Base-by-base conservation (phyloP, 1,284 basidiomycete species). In the Fomitopsis schrenkii region DNA sequence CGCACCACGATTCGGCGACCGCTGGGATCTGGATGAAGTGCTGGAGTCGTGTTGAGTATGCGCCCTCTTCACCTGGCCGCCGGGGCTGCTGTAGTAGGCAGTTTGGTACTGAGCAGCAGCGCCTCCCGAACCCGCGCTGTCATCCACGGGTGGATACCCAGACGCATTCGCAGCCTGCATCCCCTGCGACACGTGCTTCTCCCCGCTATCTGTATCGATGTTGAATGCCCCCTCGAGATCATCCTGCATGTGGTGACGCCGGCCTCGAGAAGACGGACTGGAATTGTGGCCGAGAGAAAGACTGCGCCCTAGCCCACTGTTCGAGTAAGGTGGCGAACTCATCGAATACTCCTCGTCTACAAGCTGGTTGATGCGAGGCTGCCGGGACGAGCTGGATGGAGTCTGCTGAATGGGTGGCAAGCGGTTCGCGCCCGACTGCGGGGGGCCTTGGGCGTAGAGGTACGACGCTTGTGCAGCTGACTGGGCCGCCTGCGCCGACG, bases 201-300 rank as follows among this genome's bases (percentile, higher is more conserved):
- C 71, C 64, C 66, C 74, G 68, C 71, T 71, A 67, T 79, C 75
- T 53, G 74, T 73, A 69, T 86, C 83, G 55, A 80, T 75, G 74
- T 77, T 77, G 70, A 85, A 87, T 61, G 86, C 85, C 60, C 84
- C 83, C 69, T 91, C 90, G 52, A 91, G 75, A 77, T 91, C 89
- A 67, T 90, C 88, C 80, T 80, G 71, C 77, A 77, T 72, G 70
- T 73, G 74, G 68, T 77, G 74, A 70, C 74, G 71, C 64, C 77
- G 70, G 75, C 76, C 66, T 72, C 79, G 66, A 71, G 72, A 68
- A 55, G 70, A 66, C 22, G 70, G 60, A 40, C 63, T 65, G 41
- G 66, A 62, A 19, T 67, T 66, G 44, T 72, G 81, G 62, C 84
- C 81, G 59, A 89, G 74, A 28, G 89, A 91, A 55, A 86, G 77